Conservation (phyloP, 1,139 yeast genomes). For the Ogataea hybrid region DNA sequence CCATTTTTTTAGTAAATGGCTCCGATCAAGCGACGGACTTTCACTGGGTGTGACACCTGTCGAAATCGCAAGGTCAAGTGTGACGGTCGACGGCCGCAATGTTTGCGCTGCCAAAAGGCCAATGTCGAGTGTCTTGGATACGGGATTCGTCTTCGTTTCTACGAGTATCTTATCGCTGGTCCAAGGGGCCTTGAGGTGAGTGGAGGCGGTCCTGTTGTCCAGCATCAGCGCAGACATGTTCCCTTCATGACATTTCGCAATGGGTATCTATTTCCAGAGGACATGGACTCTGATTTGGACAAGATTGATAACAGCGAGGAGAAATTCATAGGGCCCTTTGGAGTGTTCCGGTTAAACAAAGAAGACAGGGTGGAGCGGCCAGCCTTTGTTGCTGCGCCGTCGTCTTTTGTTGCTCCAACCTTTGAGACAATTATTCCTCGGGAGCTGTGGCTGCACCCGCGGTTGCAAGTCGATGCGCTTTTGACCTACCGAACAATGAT, state of each 20-base stretch:
- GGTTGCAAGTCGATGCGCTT: constrained; percentile 29
- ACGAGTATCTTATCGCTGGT: constrained; percentile 39
- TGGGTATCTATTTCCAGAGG: constrained; percentile 68
- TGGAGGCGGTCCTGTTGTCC: constrained; percentile 21
- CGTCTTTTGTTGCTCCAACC: constrained; percentile 1
- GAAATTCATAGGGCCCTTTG: constrained; percentile 62
- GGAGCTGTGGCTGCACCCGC: constrained; percentile 33
- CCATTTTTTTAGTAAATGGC: background rate
- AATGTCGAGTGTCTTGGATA: constrained; percentile 75
- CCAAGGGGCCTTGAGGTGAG: constrained; percentile 14
- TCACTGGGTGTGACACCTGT: constrained; percentile 56
- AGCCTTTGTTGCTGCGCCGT: background rate
- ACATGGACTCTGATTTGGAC: constrained; percentile 69
- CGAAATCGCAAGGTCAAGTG: constrained; percentile 50
- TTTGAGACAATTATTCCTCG: constrained; percentile 19
- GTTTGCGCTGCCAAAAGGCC: constrained; percentile 44
- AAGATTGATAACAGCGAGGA: constrained; percentile 19
- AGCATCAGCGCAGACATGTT: constrained; percentile 63
- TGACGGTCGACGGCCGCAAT: constrained; percentile 43
- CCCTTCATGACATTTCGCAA: constrained; percentile 67
- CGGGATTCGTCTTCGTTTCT: constrained; percentile 76
- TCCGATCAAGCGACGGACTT: constrained; percentile 36
- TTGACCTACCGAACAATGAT: constrained; percentile 27
- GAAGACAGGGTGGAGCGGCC: background rate
- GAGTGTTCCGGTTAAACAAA: constrained; percentile 38